Evolutionary conservation across 768 basidiomycete species (phyloP).

Genomic region (Rubroboletus pulcherrimus): DNA sequence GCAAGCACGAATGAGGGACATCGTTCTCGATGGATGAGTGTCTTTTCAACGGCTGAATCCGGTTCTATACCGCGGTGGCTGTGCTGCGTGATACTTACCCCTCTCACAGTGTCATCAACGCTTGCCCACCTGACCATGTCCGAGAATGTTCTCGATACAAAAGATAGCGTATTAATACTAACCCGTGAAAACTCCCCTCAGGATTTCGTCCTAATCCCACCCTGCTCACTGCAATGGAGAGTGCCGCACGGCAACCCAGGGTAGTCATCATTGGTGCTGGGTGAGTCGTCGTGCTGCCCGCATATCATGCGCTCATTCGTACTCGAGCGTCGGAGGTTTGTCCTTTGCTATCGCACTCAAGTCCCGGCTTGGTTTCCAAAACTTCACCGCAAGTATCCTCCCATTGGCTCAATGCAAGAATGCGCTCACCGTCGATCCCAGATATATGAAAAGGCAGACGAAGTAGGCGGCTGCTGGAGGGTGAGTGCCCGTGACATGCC

Average conservation of each 20-base stretch:
- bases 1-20: slow-evolving; percentile 55
- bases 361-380: slow-evolving; percentile 32
- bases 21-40: slow-evolving; percentile 19
- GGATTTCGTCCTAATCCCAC: background rate
- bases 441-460: slow-evolving; percentile 45
- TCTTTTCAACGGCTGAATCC: background rate
- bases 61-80: slow-evolving; percentile 21
- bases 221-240: background rate
- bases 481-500: slow-evolving; percentile 30
- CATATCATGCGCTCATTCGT: background rate
- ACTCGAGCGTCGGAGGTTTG: slow-evolving; percentile 38
- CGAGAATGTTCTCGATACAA: background rate
- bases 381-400: slow-evolving; percentile 37
- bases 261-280: slow-evolving; percentile 24
- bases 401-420: background rate
- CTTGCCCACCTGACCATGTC: background rate
- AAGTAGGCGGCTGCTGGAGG: slow-evolving; percentile 52
- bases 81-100: background rate
- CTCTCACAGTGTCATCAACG: background rate
- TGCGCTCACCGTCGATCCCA: background rate
- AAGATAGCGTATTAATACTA: slow-evolving; percentile 1
- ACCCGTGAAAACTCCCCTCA: background rate
- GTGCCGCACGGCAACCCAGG: background rate
- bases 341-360: slow-evolving; percentile 42
- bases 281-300: slow-evolving; percentile 7